Evolutionary conservation across 2,329 filamentous ascomycete genomes (phyloP).

Genomic region (Metarhizium anisopliae): DNA sequence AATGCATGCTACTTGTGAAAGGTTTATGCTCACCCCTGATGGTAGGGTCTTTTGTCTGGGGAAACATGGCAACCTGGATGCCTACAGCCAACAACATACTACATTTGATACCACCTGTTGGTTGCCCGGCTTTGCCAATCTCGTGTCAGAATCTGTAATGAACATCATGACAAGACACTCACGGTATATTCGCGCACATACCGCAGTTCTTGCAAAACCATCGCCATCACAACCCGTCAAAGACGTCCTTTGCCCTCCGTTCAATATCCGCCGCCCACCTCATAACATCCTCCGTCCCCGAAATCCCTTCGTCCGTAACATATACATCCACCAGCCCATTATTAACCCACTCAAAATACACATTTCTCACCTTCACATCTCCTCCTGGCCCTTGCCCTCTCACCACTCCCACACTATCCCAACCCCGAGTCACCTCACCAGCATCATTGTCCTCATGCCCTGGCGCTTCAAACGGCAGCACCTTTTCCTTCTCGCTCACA

Average conservation of each 20-base stretch:
- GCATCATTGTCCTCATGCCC: constrained; percentile 38
- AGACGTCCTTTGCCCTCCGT: constrained; percentile 30
- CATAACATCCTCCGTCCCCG: constrained; percentile 28
- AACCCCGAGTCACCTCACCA: constrained; percentile 33
- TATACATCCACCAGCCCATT: constrained; percentile 41
- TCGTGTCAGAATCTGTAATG: too few relatives aligned
- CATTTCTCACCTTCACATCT: constrained; percentile 31
- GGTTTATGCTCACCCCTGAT: too few relatives aligned
- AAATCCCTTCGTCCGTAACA: constrained; percentile 43
- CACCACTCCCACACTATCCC: background rate
- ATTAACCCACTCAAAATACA: constrained; percentile 56
- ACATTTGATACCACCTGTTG: too few relatives aligned
- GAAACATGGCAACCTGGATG: too few relatives aligned
- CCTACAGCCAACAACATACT: too few relatives aligned
- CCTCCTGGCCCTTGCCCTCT: background rate
- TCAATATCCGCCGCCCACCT: constrained; percentile 27
- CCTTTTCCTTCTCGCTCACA: constrained; percentile 52
- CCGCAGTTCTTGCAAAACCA: background rate
- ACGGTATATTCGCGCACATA: too few relatives aligned
- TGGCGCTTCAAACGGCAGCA: constrained; percentile 35
- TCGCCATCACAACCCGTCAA: constrained; percentile 27
- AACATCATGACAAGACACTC: too few relatives aligned
- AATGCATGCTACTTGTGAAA: too few relatives aligned
- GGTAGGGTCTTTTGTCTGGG: too few relatives aligned
- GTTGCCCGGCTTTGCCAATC: too few relatives aligned